Percentiles rank a stretch among this genome's conserved stretches.
phyloP scores from a whole-genome alignment of 768 basidiomycete genomes.

The Leccinum barrowsii region DNA sequence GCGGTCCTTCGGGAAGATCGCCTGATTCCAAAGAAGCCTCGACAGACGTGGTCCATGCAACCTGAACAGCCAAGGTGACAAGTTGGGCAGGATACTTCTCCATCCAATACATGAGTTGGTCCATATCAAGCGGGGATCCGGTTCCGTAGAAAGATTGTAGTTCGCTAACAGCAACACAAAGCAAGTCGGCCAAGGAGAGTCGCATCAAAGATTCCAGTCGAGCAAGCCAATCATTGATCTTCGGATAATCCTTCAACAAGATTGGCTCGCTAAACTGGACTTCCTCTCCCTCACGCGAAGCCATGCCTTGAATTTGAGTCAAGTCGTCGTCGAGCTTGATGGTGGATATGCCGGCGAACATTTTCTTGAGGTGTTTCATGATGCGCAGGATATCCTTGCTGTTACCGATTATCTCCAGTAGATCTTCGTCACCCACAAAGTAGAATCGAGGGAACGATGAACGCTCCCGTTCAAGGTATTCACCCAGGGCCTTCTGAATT shows the following conservation, averaged over 20 bases:
- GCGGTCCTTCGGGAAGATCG: slow-evolving; percentile 55
- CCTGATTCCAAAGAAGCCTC: slow-evolving; percentile 63
- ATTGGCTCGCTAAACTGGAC: slow-evolving; percentile 82
- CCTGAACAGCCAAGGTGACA: slow-evolving; percentile 92
- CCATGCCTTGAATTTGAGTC: slow-evolving; percentile 88
- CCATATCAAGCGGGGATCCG: slow-evolving; percentile 53
- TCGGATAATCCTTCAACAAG: slow-evolving; percentile 86
- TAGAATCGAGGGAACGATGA: slow-evolving; percentile 99
- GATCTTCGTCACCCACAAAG: slow-evolving; percentile 98
- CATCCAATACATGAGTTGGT: slow-evolving; percentile 84
- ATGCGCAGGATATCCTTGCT: slow-evolving; percentile 97
- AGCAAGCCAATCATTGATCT: slow-evolving; percentile 98
- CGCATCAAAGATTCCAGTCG: slow-evolving; percentile 93
- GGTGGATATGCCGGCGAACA: slow-evolving; percentile 97
- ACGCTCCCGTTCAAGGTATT: slow-evolving; percentile 96
- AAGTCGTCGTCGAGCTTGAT: slow-evolving; percentile 83
- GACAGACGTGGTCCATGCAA: slow-evolving; percentile 88
- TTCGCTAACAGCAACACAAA: slow-evolving; percentile 77
- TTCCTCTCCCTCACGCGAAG: slow-evolving; percentile 94
- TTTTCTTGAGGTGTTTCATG: slow-evolving; percentile 99
- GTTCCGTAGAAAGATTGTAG: slow-evolving; percentile 78
- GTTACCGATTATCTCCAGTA: slow-evolving; percentile 98
- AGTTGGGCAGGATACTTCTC: slow-evolving; percentile 94
- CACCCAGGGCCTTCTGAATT: slow-evolving; percentile 98
- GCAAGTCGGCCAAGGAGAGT: slow-evolving; percentile 76